Conservation (phyloP, 192 early-diverging fungal genomes). For the Nowakowskiella sp. region DNA sequence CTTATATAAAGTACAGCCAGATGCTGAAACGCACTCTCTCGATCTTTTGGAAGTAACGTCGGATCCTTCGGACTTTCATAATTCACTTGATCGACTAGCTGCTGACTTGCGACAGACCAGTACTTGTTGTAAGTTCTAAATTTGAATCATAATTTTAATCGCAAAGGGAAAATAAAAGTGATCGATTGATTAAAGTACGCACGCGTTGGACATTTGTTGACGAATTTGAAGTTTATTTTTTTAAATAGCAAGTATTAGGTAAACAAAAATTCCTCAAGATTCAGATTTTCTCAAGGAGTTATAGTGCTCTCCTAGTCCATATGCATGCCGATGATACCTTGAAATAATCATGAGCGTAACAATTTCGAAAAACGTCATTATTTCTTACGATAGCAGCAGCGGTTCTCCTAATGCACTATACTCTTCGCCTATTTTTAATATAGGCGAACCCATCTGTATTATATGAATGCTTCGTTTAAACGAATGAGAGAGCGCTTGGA, state of each 20-base stretch:
- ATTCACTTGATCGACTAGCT: slow-evolving; percentile 36
- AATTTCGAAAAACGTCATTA: neutral
- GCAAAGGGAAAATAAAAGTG: no score
- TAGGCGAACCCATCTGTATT: slow-evolving; percentile 72
- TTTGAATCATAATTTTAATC: no score
- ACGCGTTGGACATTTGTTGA: no score
- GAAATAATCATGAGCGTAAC: slow-evolving; percentile 1
- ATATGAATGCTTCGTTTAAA: slow-evolving; percentile 73
- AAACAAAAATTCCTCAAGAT: no score
- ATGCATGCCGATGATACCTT: slow-evolving; percentile 82
- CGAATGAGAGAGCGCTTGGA: slow-evolving; percentile 68
- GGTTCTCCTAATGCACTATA: slow-evolving; percentile 43
- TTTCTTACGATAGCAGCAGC: slow-evolving; percentile 62
- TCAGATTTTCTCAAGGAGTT: slow-evolving; percentile 85
- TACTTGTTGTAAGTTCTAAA: slow-evolving; percentile 18
- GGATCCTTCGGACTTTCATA: slow-evolving; percentile 49
- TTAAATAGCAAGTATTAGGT: no score
- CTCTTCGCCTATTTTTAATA: slow-evolving; percentile 76
- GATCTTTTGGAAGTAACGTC: slow-evolving; percentile 41
- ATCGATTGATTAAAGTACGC: no score
- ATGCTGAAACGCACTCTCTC: slow-evolving; percentile 44
- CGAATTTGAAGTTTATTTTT: no score
- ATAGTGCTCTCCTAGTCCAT: slow-evolving; percentile 94
- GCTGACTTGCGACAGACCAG: slow-evolving; percentile 36
- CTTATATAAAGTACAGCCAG: slow-evolving; percentile 45